phyloP scores from a whole-genome alignment of 495 filamentous ascomycete species.

The Trichoderma orchidacearum region DNA sequence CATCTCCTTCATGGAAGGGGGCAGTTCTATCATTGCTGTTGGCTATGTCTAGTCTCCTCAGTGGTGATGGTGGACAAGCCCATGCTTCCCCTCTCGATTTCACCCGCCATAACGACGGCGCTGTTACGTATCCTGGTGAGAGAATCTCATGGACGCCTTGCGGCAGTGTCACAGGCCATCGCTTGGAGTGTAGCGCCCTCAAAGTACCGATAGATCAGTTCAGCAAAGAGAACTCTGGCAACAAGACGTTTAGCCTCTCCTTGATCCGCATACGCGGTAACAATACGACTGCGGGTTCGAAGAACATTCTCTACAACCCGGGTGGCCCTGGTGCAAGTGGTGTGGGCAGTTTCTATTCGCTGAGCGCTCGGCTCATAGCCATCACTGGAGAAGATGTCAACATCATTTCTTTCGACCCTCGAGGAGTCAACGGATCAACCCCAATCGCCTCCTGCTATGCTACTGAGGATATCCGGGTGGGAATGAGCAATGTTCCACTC shows the following conservation, averaged over 20 bases:
- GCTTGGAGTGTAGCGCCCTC: conserved; percentile 21
- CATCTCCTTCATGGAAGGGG: not conserved
- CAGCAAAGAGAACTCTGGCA: conserved; percentile 10
- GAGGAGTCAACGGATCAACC: conserved; percentile 25
- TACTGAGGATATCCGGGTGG: conserved; percentile 10
- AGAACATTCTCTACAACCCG: conserved; percentile 30
- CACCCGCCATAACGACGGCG: not conserved
- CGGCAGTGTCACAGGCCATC: conserved; percentile 14
- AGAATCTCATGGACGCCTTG: conserved; percentile 23
- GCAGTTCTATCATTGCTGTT: not conserved
- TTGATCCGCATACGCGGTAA: conserved; percentile 24
- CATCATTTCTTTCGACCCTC: conserved; percentile 30
- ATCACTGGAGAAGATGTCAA: conserved; percentile 30
- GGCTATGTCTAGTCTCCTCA: not conserved
- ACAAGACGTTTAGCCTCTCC: conserved; percentile 26
- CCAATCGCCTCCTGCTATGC: conserved; percentile 26
- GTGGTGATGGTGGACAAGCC: not conserved
- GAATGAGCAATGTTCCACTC: conserved; percentile 12
- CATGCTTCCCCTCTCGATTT: not conserved
- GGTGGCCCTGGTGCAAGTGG: conserved; percentile 32
- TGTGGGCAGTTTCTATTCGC: conserved; percentile 17
- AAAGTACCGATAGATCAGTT: conserved; percentile 34
- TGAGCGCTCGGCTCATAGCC: conserved; percentile 15
- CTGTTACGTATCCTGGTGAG: conserved; percentile 17
- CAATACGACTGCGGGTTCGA: conserved; percentile 13